Evolutionary conservation across 2,329 filamentous ascomycete genomes (phyloP), one percentile per base, ranked within the genome.

Genomic region (Trichoderma koningiopsis): DNA sequence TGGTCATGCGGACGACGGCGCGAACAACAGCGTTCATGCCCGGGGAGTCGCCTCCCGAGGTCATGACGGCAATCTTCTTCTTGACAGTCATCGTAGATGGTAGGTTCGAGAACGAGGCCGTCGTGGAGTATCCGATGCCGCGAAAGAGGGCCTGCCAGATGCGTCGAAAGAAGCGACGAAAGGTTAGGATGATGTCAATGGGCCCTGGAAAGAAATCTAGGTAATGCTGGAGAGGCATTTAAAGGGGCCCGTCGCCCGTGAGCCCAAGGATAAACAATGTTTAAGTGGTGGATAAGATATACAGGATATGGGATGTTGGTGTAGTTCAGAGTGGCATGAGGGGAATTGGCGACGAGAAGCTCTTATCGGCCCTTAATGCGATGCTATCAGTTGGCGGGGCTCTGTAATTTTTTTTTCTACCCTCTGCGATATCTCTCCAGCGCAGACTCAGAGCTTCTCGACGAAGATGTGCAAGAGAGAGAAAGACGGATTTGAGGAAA

Each of bases 21-120:
- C 94, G 89, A 47, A 97, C 93, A 43, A 92, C 92, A 71, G 90
- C 93, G 81, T 96, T 97, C 94, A 97, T 97, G 79, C 94, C 94
- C 2, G 93, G 94, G 73, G 93, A 93, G 85, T 97, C 94, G 77
- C 94, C 94, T 77, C 94, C 94, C 74, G 92, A 96, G 77, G 94
- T 97, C 91, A 97, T 93, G 80, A 97, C 89, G 73, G 91, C 94
- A 79, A 97, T 95, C 81, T 88, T 88, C 81, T 89, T 88, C 77
- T 84, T 87, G 69, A 80, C 77, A 56, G 81, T 80, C 84, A 86
- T 84, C 63, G 70, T 77, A 68, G 71, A 35, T 70, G 71, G 67
- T 52, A 70, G 69, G 65, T 64, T 65, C 43, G 73, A 61, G 16
- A 70, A 71, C 58, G 64, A 61, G 43, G 70, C n/a, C 1, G 67